A percentile compares a stretch with the other conserved stretches of the same genome.
phyloP scores from a whole-genome alignment of 768 basidiomycete genomes.

The Boletus pseudopeckii region DNA sequence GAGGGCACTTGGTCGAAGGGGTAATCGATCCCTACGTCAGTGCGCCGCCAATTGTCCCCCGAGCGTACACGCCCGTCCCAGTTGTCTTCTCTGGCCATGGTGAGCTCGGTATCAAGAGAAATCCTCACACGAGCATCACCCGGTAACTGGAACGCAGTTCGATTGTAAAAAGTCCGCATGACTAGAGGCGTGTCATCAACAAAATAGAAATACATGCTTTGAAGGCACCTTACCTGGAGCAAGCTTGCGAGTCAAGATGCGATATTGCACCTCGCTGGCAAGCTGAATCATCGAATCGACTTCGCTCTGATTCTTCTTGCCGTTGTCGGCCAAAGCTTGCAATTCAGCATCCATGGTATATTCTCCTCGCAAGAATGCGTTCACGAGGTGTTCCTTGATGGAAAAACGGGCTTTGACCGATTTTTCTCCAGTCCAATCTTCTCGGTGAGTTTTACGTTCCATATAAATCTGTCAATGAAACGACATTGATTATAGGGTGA shows the following conservation, averaged over 20 bases:
- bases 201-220: neutral
- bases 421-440: constrained; percentile 99
- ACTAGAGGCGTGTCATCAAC: constrained; percentile 44
- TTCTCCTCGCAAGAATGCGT: constrained; percentile 85
- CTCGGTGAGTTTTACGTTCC: constrained; percentile 88
- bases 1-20: constrained; percentile 75
- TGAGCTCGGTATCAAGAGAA: constrained; percentile 94
- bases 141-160: constrained; percentile 97
- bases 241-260: constrained; percentile 75
- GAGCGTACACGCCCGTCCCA: constrained; percentile 84
- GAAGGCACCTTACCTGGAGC: constrained; percentile 59
- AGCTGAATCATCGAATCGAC: constrained; percentile 94
- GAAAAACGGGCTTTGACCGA: constrained; percentile 96
- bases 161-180: constrained; percentile 96
- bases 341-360: constrained; percentile 94
- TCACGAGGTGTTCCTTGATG: constrained; percentile 90
- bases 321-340: constrained; percentile 77
- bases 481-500: neutral
- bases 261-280: constrained; percentile 96
- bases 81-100: constrained; percentile 93
- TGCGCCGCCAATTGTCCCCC: constrained; percentile 89
- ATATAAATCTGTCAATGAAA: constrained; percentile 62
- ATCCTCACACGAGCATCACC: constrained; percentile 99
- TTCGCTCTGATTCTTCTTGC: constrained; percentile 90
- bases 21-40: constrained; percentile 87